These are phyloP conservation scores for Moesziomyces parantarcticus DNA, from an alignment of 1,284 basidiomycete species.

Conservation along the genomic window DNA sequence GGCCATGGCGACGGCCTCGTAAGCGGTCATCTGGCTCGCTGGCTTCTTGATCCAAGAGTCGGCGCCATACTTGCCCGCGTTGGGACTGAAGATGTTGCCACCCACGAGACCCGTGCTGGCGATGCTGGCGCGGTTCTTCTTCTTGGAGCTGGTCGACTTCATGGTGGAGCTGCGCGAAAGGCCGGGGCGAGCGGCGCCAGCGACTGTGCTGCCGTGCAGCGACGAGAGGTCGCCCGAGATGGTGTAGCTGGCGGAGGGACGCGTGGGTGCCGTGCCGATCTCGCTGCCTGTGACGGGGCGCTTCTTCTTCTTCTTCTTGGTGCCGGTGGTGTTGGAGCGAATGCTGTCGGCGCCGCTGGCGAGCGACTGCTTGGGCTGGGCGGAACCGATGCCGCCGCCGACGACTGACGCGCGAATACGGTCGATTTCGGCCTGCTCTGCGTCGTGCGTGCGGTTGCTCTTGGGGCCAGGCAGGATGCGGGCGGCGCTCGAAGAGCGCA, in stretches of 20 bases:
- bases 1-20: constrained; percentile 57
- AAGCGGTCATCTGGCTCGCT: constrained; percentile 45
- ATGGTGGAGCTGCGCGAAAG: constrained; percentile 47
- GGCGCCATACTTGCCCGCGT: constrained; percentile 50
- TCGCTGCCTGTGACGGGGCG: constrained; percentile 56
- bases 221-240: constrained; percentile 49
- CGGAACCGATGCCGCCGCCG: constrained; percentile 48
- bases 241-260: constrained; percentile 42
- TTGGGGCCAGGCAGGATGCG: constrained; percentile 57
- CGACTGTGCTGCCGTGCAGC: constrained; percentile 21
- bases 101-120: constrained; percentile 33
- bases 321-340: constrained; percentile 29
- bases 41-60: constrained; percentile 54
- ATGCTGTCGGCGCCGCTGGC: constrained; percentile 36
- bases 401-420: constrained; percentile 59
- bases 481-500: constrained; percentile 20
- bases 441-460: constrained; percentile 39
- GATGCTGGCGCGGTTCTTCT: constrained; percentile 54
- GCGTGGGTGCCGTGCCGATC: constrained; percentile 58
- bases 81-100: constrained; percentile 46
- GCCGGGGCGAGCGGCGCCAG: constrained; percentile 18
- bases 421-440: constrained; percentile 44
- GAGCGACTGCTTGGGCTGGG: constrained; percentile 10
- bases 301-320: constrained; percentile 58
- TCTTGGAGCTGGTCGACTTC: constrained; percentile 51